Percentiles rank a stretch among this genome's conserved stretches.
phyloP scores from a whole-genome alignment of 345 rosid genomes.

The Boechera divaricarpa region DNA sequence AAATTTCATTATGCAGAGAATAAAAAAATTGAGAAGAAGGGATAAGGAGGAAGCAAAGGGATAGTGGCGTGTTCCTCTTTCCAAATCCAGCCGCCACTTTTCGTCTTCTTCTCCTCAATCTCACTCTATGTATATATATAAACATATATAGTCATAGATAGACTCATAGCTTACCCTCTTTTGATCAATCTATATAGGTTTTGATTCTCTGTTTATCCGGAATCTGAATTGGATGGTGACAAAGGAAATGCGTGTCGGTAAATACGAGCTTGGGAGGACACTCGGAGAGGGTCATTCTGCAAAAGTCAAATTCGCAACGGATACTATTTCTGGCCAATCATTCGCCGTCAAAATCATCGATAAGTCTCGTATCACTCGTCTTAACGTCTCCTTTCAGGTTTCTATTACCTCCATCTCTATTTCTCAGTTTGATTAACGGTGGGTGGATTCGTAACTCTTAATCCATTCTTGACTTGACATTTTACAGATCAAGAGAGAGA shows the following conservation, averaged over 20 bases:
- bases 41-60: conserved; percentile 17
- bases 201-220: background rate
- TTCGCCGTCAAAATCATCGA: conserved; percentile 91
- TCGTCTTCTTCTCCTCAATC: conserved; percentile 2
- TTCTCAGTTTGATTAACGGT: background rate
- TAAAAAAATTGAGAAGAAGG: background rate
- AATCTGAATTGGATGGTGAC: conserved; percentile 41
- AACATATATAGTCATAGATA: conserved; percentile 1
- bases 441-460: background rate
- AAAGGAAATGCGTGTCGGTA: conserved; percentile 72
- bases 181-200: background rate
- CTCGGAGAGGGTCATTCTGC: conserved; percentile 92
- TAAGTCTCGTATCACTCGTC: conserved; percentile 62
- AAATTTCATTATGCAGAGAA: conserved; percentile 4
- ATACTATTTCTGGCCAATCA: conserved; percentile 60
- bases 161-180: background rate
- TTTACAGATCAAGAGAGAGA: conserved; percentile 87
- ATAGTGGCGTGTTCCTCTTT: conserved; percentile 29
- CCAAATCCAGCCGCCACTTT: conserved; percentile 11
- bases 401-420: background rate
- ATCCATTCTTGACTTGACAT: background rate
- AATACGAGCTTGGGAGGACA: conserved; percentile 84
- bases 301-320: conserved; percentile 70
- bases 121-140: conserved; percentile 9
- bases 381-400: conserved; percentile 81